Evolutionary conservation across 129 eudicot species (phyloP).

Genomic region (Artemisia annua): DNA sequence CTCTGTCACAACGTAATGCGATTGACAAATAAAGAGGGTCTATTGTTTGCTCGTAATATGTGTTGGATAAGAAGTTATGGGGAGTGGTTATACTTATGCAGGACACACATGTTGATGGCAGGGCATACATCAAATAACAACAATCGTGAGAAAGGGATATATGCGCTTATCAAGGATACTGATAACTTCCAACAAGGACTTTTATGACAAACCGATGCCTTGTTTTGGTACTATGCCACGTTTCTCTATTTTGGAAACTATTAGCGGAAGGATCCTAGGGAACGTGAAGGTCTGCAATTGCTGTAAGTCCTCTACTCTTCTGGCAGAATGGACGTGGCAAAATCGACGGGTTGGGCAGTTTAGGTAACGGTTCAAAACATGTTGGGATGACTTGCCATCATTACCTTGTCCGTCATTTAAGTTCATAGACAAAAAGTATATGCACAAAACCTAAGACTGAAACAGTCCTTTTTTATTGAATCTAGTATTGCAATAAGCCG

Average conservation of each 20-base stretch:
- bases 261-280: slow-evolving; percentile 93
- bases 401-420: not conserved
- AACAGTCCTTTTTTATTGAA: not conserved
- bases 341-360: not conserved
- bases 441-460: not conserved
- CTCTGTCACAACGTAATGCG: too few relatives aligned
- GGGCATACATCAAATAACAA: slow-evolving; percentile 54
- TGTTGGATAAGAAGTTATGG: too few relatives aligned
- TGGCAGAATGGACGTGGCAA: not conserved
- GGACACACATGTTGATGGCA: slow-evolving; percentile 31
- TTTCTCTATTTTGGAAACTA: slow-evolving; percentile 82
- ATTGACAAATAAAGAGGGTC: slow-evolving; percentile 40
- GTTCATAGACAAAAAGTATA: not conserved
- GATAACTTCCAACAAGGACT: slow-evolving; percentile 72
- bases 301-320: slow-evolving; percentile 43
- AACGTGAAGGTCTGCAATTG: slow-evolving; percentile 93
- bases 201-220: slow-evolving; percentile 85
- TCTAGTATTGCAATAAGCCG: not conserved
- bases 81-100: slow-evolving; percentile 16
- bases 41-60: too few relatives aligned
- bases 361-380: not conserved
- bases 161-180: slow-evolving; percentile 64
- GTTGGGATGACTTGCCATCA: not conserved
- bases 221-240: slow-evolving; percentile 94
- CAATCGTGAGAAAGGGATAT: slow-evolving; percentile 66